Evolutionary conservation across 257 asterid genomes (phyloP).

Genomic region (Solanum dulcamara): DNA sequence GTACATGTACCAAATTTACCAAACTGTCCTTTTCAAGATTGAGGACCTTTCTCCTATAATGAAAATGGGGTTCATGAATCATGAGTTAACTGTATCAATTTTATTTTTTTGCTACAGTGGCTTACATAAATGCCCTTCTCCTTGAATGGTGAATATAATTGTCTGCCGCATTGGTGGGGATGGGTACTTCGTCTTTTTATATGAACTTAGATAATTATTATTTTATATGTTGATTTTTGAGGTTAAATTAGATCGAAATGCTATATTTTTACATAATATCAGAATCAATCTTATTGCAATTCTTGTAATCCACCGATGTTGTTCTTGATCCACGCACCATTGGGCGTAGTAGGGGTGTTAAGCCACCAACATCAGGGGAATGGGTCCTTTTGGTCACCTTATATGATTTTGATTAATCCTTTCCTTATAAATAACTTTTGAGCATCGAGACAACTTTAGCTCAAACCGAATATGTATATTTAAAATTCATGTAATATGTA

Average conservation of each 20-base stretch:
- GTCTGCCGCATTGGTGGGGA: neutral
- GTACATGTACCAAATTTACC: slow-evolving; percentile 39
- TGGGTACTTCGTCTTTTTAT: neutral
- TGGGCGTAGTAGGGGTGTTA: neutral
- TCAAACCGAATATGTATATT: too few species aligned
- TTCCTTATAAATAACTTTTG: too few species aligned
- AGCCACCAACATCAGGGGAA: neutral
- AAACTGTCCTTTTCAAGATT: slow-evolving; percentile 44
- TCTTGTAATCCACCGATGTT: neutral
- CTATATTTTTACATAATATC: neutral
- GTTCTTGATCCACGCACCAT: too few species aligned
- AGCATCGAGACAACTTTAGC: too few species aligned
- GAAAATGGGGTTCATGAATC: neutral
- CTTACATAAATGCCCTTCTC: neutral
- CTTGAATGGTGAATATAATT: neutral
- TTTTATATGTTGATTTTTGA: neutral
- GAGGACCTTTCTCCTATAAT: slow-evolving; percentile 6
- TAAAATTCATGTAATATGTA: neutral
- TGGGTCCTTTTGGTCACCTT: neutral
- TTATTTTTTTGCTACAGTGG: neutral
- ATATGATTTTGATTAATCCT: neutral
- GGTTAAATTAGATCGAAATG: neutral
- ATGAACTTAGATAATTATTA: neutral
- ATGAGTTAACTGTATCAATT: neutral
- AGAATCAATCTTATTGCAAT: neutral